Percentiles rank a stretch among this genome's conserved stretches.
Evolutionary conservation across 148 eudicot genomes (phyloP).

Genomic region (Heliamphora exappendiculata): DNA sequence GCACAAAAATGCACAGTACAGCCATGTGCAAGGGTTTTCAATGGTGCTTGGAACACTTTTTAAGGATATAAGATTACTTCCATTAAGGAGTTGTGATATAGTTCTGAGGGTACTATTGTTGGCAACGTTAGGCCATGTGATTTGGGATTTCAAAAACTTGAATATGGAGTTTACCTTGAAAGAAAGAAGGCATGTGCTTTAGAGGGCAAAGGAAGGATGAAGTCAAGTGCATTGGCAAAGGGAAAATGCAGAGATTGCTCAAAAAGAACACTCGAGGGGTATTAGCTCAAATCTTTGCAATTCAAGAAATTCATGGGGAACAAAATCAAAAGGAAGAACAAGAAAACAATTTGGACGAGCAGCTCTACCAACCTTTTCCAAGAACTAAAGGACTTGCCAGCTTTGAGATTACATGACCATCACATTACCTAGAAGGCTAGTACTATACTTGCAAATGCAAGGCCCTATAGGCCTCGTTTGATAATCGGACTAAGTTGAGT

Average conservation of each 20-base stretch:
- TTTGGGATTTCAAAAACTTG: neutral
- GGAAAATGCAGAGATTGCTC: neutral
- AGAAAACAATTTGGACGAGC: too few species aligned
- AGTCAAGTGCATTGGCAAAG: too few species aligned
- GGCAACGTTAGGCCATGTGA: neutral
- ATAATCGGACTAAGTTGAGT: too few species aligned
- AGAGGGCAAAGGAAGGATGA: too few species aligned
- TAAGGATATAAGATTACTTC: neutral
- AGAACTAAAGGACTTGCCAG: neutral
- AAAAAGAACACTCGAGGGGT: neutral
- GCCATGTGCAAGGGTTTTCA: neutral
- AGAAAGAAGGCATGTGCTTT: too few species aligned
- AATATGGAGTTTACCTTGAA: too few species aligned
- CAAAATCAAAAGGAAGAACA: too few species aligned
- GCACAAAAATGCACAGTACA: neutral
- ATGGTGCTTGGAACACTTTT: neutral
- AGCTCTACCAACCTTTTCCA: neutral
- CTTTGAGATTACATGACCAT: neutral
- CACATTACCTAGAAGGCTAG: neutral
- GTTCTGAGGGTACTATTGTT: neutral
- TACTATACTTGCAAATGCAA: neutral
- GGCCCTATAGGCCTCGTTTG: too few species aligned
- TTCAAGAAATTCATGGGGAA: neutral
- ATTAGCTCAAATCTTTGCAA: neutral
- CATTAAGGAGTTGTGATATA: neutral